These are phyloP conservation scores for Boletellus ananiceps DNA, from an alignment of 768 basidiomycete species.

Conservation along the genomic window DNA sequence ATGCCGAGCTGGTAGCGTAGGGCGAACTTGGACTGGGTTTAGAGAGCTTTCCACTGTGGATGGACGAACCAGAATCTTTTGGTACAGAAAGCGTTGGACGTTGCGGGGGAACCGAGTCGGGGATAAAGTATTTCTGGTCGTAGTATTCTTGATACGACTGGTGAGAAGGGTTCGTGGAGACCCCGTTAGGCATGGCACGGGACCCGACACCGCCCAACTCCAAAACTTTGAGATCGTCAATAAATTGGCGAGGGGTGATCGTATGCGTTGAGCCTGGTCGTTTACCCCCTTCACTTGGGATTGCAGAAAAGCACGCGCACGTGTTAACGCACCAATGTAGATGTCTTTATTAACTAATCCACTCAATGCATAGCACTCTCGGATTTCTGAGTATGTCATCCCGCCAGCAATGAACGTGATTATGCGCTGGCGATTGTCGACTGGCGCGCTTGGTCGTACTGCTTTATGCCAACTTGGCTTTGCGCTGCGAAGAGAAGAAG, in stretches of 20 bases:
- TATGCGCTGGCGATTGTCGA: slow-evolving; percentile 65
- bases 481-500: slow-evolving; percentile 80
- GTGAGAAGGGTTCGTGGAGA: slow-evolving; percentile 44
- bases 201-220: slow-evolving; percentile 87
- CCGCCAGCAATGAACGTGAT: slow-evolving; percentile 93
- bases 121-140: slow-evolving; percentile 67
- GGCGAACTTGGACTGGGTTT: slow-evolving; percentile 47
- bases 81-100: slow-evolving; percentile 23
- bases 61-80: slow-evolving; percentile 21
- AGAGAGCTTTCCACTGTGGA: slow-evolving; percentile 20
- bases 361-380: slow-evolving; percentile 81
- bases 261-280: slow-evolving; percentile 82
- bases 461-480: slow-evolving; percentile 89
- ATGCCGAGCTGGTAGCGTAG: slow-evolving; percentile 47
- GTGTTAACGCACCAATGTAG: slow-evolving; percentile 65
- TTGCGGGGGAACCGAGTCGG: slow-evolving; percentile 32
- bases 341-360: slow-evolving; percentile 78
- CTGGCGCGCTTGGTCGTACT: slow-evolving; percentile 46
- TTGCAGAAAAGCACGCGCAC: slow-evolving; percentile 34
- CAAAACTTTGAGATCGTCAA: slow-evolving; percentile 83
- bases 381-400: slow-evolving; percentile 92
- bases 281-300: slow-evolving; percentile 27
- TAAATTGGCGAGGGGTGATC: slow-evolving; percentile 75
- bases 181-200: slow-evolving; percentile 62
- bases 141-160: slow-evolving; percentile 71